Conservation (phyloP, 805 yeast species). For the Ogataea parapolymorpha region DNA sequence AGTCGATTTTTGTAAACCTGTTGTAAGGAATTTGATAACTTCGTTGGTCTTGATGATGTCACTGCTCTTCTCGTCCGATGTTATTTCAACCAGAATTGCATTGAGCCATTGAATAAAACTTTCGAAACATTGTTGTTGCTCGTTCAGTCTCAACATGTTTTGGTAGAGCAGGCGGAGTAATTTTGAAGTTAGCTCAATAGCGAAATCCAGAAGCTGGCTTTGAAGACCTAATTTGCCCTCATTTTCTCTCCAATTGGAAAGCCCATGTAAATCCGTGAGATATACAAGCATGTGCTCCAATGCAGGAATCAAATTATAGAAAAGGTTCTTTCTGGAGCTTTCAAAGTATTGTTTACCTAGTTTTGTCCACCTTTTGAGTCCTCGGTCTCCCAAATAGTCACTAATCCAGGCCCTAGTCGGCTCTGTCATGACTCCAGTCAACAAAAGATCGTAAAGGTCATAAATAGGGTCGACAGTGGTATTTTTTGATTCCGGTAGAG, state of each 20-base stretch:
- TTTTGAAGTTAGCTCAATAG: conserved; percentile 19
- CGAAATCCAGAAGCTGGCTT: conserved; percentile 13
- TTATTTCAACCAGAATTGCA: conserved; percentile 35
- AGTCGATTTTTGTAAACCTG: conserved; percentile 13
- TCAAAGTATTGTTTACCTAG: conserved; percentile 52
- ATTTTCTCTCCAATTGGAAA: conserved; percentile 36
- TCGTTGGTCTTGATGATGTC: conserved; percentile 24
- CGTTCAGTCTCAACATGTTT: conserved; percentile 41
- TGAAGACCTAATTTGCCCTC: conserved; percentile 19
- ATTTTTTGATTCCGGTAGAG: conserved; percentile 11
- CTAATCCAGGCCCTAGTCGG: conserved; percentile 56
- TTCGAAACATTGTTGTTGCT: conserved; percentile 44
- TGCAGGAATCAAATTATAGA: conserved; percentile 50
- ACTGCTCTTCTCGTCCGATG: conserved; percentile 35
- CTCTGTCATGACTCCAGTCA: conserved; percentile 53
- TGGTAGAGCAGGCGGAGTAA: conserved; percentile 36
- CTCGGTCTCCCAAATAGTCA: conserved; percentile 66
- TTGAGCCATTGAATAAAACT: conserved; percentile 44
- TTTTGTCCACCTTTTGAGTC: conserved; percentile 52
- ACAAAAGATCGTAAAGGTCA: conserved; percentile 44
- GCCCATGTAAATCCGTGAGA: conserved; percentile 40
- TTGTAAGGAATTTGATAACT: conserved; percentile 32
- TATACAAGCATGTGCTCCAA: conserved; percentile 52
- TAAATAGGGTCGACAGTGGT: conserved; percentile 32
- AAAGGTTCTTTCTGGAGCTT: conserved; percentile 42